phyloP scores from a whole-genome alignment of 345 rosid species.

The Euphorbia pulcherrima region DNA sequence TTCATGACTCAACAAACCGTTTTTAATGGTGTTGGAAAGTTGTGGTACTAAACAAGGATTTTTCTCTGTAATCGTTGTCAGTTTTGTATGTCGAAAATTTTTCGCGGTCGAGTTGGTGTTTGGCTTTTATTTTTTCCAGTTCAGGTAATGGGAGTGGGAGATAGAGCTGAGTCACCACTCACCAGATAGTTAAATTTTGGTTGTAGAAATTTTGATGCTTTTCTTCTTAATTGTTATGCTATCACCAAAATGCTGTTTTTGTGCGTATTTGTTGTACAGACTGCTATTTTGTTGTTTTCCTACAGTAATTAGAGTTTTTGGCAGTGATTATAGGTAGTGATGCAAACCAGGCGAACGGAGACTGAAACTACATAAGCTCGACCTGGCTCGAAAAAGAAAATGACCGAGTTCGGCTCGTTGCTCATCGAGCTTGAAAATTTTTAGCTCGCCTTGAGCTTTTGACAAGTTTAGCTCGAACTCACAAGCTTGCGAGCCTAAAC shows the following conservation, averaged over 20 bases:
- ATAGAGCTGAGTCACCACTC: slow-evolving; percentile 13
- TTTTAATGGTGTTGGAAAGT: slow-evolving; percentile 29
- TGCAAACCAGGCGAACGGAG: no score
- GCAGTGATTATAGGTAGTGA: no score
- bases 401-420: no score
- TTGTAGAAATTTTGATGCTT: slow-evolving; percentile 26
- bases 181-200: slow-evolving; percentile 2
- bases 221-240: slow-evolving; percentile 8
- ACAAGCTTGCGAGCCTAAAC: no score
- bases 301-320: neutral
- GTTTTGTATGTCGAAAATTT: slow-evolving; percentile 29
- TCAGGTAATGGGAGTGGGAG: slow-evolving; percentile 8
- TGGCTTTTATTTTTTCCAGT: slow-evolving; percentile 4
- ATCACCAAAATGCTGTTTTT: slow-evolving; percentile 5
- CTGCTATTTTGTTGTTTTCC: neutral
- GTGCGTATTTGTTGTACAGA: neutral
- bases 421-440: no score
- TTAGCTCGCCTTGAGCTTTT: no score
- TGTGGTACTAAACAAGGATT: slow-evolving; percentile 24
- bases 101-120: slow-evolving; percentile 17
- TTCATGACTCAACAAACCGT: slow-evolving; percentile 14
- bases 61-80: slow-evolving; percentile 30
- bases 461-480: no score
- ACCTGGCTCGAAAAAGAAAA: no score
- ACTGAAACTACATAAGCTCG: no score